These are phyloP conservation scores for Centaurea solstitialis DNA, from an alignment of 129 eudicot genomes.

Conservation along the genomic window DNA sequence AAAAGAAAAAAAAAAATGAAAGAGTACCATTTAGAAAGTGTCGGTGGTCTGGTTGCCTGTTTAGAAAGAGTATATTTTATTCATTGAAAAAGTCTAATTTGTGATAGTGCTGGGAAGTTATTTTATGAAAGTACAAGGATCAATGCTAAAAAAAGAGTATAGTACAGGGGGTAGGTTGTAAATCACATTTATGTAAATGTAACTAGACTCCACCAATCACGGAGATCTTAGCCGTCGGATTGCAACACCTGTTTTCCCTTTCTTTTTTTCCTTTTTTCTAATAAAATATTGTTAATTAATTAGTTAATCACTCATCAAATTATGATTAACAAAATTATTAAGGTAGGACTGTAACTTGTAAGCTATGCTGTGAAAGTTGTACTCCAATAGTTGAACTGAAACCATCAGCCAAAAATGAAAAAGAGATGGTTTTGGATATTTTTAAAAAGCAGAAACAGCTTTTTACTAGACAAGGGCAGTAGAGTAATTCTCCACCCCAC, in stretches of 20 bases:
- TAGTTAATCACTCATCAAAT: not conserved
- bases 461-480: conserved; percentile 14
- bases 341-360: not conserved
- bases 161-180: conserved; percentile 34
- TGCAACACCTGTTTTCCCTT: not conserved
- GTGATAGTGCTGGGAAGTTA: not conserved
- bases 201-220: conserved; percentile 29
- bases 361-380: not conserved
- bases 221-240: conserved; percentile 37
- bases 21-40: conserved; percentile 14
- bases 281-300: not conserved
- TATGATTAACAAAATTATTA: not conserved
- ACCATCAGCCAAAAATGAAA: not conserved
- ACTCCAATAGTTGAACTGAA: not conserved
- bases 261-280: not conserved
- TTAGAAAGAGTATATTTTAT: not conserved
- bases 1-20: not conserved
- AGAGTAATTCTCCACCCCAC: conserved; percentile 38
- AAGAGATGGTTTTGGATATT: not conserved
- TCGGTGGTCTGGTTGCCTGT: conserved; percentile 19
- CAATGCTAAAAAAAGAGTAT: conserved; percentile 15
- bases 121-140: conserved; percentile 29
- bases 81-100: not conserved
- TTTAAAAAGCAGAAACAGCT: not conserved
- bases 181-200: not conserved